Base-by-base conservation (phyloP, 108 stramenopile species). In the Seminavis robusta region DNA sequence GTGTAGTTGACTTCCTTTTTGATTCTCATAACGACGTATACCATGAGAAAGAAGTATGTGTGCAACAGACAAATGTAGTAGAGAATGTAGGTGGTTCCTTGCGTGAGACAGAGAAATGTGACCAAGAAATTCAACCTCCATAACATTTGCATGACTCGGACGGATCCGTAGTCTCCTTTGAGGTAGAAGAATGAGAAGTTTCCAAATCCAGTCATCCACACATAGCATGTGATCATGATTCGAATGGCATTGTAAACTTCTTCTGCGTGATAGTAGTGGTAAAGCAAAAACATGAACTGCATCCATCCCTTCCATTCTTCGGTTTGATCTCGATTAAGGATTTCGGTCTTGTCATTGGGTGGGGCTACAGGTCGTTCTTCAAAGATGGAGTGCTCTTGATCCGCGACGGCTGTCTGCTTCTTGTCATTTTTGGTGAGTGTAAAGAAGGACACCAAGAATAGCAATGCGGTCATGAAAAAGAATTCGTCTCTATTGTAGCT, bases 301-400 rank as follows among this genome's bases (percentile, higher is more conserved):
- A 99, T 99, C 90, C 90, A 92, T 34, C 86, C 92, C 57, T 99
- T 99, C 98, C 98, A 99, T 65, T 99, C 98, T 58, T 98, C 96
- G 0, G 98, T 99, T 66, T 99, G 98, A 62, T 97, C 81, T 47
- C 97, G 83, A 77, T 97, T 96, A 15, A 98, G 73, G 20, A 98
- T 66, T 48, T 88, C 86, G 34, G 81, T 79, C 28, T 66, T 67
- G 43, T 84, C 68, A 19, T 75, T 74, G n/a, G 66, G 24, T 23
- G 56, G 53, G 2, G 74, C 79, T 9, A 85, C 65, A 15, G 68
- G 13, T 8, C 60, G 39, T 17, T 43, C 37, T 30, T 21, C 38
- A 52, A 34, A 20, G 27, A 11, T 36, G 49, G 30, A 9, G 41
- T 42, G 4, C 20, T 37, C 8, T 13, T 42, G 21, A 17, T 42